Evolutionary conservation across 2,329 filamentous ascomycete species (phyloP), one percentile per base, ranked within the genome.

Genomic region (Claviceps spartinae): DNA sequence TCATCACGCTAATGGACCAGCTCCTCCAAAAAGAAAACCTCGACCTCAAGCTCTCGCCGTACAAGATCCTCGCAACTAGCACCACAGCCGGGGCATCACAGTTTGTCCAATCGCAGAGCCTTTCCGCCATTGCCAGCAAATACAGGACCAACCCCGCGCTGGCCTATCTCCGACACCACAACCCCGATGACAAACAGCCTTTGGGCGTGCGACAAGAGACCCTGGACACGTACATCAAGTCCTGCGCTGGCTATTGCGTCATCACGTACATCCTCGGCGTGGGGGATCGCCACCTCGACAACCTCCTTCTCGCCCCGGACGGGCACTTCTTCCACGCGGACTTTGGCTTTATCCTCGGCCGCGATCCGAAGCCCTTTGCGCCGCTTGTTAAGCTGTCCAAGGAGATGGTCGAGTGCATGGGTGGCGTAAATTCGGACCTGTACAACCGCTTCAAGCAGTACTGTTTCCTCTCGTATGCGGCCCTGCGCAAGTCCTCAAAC

Each of bases 361-460:
- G 93, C 42, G 93, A 98, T 60, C 93, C 93, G 0, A 98, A 98
- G 64, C 93, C 93, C 0, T 97, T 98, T 63, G 91, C 93, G 0
- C 93, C 93, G 0, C 82, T 91, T 50, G 95, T 98, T 84, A 98
- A 98, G 67, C 80, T 98, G 8, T 91, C 86, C 63, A 91, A 90
- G 60, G 91, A 98, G 64, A 98, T 98, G 93, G 88, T 97, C 3
- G 93, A 98, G 62, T 93, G 90, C 56, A 96, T 98, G 88, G 94
- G 94, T 42, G 93, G 93, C 13, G 77, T 83, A 7, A 77, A 78
- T 37, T 88, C 86, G 3, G 80, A 86, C 22, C 84, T 94, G 56
- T 98, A 95, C 67, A 75, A 83, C 44, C 80, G 85, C 50, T 98
- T 98, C 70, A 93, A 93, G 64, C 87, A 94, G 61, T 95, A 97